phyloP scores from a whole-genome alignment of 2,329 filamentous ascomycete species.

The Apiospora malaysiana region DNA sequence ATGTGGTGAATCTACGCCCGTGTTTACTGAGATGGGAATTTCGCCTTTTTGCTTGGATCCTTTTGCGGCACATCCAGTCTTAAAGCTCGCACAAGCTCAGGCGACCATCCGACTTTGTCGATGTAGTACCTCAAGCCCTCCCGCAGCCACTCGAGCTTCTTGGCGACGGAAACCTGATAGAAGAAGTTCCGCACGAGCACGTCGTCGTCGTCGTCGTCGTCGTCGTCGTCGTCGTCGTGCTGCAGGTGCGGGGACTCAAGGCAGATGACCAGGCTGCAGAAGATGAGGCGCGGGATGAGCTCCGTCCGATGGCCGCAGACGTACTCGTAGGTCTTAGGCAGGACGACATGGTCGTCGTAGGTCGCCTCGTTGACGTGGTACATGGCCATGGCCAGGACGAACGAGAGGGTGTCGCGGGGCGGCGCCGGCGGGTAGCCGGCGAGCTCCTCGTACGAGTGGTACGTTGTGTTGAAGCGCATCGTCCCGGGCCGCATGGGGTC shows the following conservation, averaged over 20 bases:
- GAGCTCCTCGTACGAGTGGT: background rate
- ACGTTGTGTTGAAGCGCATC: background rate
- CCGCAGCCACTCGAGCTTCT: background rate
- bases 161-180: background rate
- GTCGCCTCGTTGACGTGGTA: background rate
- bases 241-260: background rate
- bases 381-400: background rate
- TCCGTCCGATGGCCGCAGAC: background rate
- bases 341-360: background rate
- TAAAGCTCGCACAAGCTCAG: background rate
- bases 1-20: background rate
- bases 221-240: background rate
- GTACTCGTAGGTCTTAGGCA: background rate
- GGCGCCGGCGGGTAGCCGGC: background rate
- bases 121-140: background rate
- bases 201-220: background rate
- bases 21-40: background rate
- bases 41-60: no score
- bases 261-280: background rate
- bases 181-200: background rate
- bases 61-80: background rate
- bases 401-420: background rate
- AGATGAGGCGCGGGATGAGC: slow-evolving; percentile 3
- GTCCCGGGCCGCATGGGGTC: background rate
- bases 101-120: background rate